A percentile compares a stretch with the other conserved stretches of the same genome.
Evolutionary conservation across 1,284 basidiomycete species (phyloP).

Genomic region (Hymenochaete sp.): DNA sequence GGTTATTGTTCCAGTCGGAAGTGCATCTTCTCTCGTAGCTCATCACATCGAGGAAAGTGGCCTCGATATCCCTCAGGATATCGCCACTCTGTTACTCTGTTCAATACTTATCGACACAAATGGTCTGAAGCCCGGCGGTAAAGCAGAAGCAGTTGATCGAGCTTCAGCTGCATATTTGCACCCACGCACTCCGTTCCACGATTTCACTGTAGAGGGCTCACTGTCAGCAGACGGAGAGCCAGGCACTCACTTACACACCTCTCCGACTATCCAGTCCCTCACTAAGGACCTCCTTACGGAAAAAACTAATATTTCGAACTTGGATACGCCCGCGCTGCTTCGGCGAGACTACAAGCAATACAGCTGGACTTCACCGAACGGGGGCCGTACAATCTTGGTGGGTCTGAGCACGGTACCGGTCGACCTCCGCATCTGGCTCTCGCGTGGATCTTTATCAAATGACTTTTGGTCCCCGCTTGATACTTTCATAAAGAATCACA

Average conservation of each 20-base stretch:
- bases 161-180: constrained; percentile 54
- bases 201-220: not conserved
- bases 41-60: constrained; percentile 20
- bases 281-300: constrained; percentile 42
- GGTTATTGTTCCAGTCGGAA: constrained; percentile 60
- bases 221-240: not conserved
- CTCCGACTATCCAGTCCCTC: constrained; percentile 38
- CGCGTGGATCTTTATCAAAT: constrained; percentile 24
- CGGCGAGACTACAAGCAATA: constrained; percentile 93
- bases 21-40: constrained; percentile 73
- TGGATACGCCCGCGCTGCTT: constrained; percentile 71
- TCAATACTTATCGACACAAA: constrained; percentile 80
- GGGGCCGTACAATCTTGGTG: constrained; percentile 32
- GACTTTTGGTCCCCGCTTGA: constrained; percentile 41
- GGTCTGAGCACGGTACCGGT: constrained; percentile 80
- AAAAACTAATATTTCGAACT: constrained; percentile 64
- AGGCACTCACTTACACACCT: not conserved
- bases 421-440: constrained; percentile 46
- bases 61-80: constrained; percentile 39
- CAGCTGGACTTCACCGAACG: constrained; percentile 32
- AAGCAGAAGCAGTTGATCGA: constrained; percentile 59
- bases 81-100: constrained; percentile 73
- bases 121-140: constrained; percentile 68
- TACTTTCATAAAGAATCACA: constrained; percentile 58
- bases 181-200: constrained; percentile 34